A percentile compares a stretch with the other conserved stretches of the same genome.
Conservation (phyloP, 139 green algal genomes). For the Tetradesmus obliquus region DNA sequence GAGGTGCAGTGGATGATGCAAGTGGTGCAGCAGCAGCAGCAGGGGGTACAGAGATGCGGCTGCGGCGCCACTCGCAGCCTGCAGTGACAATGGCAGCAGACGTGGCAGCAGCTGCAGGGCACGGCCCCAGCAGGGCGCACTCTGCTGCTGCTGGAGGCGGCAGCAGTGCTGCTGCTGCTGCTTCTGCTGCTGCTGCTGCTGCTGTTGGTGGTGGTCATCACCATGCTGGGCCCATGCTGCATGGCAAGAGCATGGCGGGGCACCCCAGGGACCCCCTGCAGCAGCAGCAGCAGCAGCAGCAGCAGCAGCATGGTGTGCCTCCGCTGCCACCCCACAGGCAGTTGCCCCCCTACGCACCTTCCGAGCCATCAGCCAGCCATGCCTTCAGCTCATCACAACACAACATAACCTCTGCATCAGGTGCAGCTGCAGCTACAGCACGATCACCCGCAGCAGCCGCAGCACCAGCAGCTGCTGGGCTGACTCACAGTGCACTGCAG, state of each 20-base stretch:
- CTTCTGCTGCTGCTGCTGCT: neutral
- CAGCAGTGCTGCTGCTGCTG: neutral
- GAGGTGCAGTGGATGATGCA: neutral
- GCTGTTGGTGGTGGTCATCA: neutral
- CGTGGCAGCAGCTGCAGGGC: neutral
- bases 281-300: neutral
- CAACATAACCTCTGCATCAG: neutral
- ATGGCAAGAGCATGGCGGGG: neutral
- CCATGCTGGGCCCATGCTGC: too few relatives aligned
- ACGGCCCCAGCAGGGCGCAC: neutral
- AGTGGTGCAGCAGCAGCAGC: neutral
- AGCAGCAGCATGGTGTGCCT: neutral
- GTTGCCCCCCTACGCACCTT: neutral
- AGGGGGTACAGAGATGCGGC: neutral
- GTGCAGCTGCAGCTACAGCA: neutral
- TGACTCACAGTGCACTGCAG: neutral
- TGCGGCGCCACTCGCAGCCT: neutral
- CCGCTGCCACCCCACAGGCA: neutral
- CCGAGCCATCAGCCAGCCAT: neutral
- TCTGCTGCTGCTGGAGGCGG: neutral
- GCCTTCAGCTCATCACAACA: neutral
- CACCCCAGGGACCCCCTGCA: neutral
- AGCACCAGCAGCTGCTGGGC: neutral
- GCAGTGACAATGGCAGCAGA: neutral
- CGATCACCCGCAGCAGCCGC: neutral